These are phyloP conservation scores for Tephrocybe sp. DNA, from an alignment of 768 basidiomycete genomes.

Conservation along the genomic window DNA sequence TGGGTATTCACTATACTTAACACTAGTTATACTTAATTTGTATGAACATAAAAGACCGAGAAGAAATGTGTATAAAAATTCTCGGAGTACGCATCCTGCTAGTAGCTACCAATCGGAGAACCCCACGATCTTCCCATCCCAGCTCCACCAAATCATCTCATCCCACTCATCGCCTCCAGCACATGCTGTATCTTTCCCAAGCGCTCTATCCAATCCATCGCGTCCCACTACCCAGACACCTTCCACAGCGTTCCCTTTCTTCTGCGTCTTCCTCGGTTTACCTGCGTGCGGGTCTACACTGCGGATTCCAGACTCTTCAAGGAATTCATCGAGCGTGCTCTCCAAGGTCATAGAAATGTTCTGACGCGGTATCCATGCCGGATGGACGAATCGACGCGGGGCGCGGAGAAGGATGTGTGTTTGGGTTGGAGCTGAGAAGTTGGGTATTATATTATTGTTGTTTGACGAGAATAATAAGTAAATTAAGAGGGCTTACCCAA, in stretches of 20 bases:
- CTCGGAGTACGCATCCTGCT: too few relatives aligned
- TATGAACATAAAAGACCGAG: too few relatives aligned
- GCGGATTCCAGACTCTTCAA: conserved; percentile 31
- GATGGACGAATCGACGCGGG: conserved; percentile 45
- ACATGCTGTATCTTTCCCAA: conserved; percentile 10
- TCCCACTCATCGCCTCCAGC: conserved; percentile 32
- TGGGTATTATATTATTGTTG: neutral
- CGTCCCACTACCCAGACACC: conserved; percentile 48
- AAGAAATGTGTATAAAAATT: too few relatives aligned
- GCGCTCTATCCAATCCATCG: conserved; percentile 17
- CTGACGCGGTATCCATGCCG: conserved; percentile 48
- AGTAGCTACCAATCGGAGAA: conserved; percentile 46
- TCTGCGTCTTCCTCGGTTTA: conserved; percentile 17
- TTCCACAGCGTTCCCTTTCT: conserved; percentile 32
- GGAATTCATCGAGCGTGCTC: conserved; percentile 37
- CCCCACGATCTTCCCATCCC: conserved; percentile 56
- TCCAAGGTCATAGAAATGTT: conserved; percentile 40
- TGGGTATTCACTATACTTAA: too few relatives aligned
- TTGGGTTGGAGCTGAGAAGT: conserved; percentile 40
- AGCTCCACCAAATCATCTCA: conserved; percentile 66
- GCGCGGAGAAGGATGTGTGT: conserved; percentile 48
- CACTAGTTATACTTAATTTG: too few relatives aligned
- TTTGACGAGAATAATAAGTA: too few relatives aligned
- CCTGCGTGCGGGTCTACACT: neutral
- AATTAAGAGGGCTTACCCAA: conserved; percentile 21